Conservation (phyloP, 495 filamentous ascomycete species). For the Xylaria cubensis region DNA sequence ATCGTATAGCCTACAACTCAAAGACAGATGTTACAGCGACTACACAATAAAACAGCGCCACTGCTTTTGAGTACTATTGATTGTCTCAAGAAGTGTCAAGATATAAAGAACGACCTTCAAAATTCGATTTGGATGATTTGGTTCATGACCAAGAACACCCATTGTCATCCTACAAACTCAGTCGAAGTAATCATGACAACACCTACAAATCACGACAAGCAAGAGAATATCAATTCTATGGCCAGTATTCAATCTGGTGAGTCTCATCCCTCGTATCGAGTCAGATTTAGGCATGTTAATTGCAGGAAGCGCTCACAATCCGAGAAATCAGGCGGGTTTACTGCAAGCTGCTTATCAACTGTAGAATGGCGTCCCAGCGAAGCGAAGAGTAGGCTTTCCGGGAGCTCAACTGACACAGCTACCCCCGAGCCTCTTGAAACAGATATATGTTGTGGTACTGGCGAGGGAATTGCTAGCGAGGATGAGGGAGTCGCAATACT, state of each 20-base stretch:
- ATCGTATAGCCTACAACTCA: background rate
- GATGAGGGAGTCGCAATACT: background rate
- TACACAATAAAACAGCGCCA: background rate
- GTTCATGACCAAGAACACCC: background rate
- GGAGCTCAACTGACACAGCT: background rate
- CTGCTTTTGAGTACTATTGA: background rate
- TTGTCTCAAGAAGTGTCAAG: background rate
- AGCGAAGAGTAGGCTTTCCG: background rate
- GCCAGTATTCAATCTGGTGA: background rate
- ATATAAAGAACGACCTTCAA: background rate
- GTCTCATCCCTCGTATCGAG: background rate
- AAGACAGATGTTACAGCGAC: background rate
- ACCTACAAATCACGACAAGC: background rate
- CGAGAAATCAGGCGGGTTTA: background rate
- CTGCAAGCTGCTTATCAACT: background rate
- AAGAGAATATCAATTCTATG: background rate
- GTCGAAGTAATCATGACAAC: background rate
- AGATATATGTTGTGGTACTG: background rate
- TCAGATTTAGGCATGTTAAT: background rate
- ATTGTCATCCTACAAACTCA: background rate
- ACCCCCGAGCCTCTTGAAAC: background rate
- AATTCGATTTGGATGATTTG: background rate
- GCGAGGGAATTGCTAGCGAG: background rate
- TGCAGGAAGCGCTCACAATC: background rate
- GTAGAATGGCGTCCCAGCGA: background rate